These are phyloP conservation scores for Cutaneotrichosporon sp. DNA, from an alignment of 1,284 basidiomycete species.

Conservation along the genomic window DNA sequence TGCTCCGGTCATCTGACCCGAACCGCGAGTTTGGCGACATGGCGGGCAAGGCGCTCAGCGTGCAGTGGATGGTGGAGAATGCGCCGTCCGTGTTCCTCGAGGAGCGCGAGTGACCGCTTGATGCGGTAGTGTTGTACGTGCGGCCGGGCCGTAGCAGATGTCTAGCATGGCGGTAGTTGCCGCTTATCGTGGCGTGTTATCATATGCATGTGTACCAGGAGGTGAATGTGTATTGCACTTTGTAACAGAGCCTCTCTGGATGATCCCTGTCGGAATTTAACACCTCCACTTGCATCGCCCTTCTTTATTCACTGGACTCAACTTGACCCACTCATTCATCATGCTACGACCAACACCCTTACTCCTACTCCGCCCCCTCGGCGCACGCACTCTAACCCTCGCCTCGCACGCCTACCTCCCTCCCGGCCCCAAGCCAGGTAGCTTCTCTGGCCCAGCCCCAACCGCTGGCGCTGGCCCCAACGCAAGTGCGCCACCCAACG, in stretches of 20 bases:
- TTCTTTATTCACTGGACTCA: too few relatives aligned
- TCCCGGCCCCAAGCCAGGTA: conserved; percentile 7
- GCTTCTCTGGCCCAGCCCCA: background rate
- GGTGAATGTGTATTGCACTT: background rate
- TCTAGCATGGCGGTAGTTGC: background rate
- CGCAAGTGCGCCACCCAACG: conserved; percentile 8
- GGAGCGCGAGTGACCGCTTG: conserved; percentile 12
- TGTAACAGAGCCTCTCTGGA: too few relatives aligned
- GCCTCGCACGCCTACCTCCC: conserved; percentile 27
- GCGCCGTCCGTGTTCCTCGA: conserved; percentile 59
- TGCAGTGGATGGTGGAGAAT: conserved; percentile 90
- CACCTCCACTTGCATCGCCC: background rate
- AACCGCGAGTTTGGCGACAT: conserved; percentile 84
- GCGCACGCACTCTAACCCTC: conserved; percentile 9
- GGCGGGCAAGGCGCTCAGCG: conserved; percentile 85
- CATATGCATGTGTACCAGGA: conserved; percentile 9
- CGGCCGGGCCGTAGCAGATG: background rate
- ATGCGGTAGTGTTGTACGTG: conserved; percentile 3
- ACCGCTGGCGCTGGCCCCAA: conserved; percentile 7
- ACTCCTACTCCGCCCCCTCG: conserved; percentile 1
- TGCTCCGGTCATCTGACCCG: conserved; percentile 85
- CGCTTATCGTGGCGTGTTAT: background rate
- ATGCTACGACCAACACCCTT: conserved; percentile 14
- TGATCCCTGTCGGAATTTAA: background rate
- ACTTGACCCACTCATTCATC: background rate